Base-by-base conservation (phyloP, 768 basidiomycete species). In the Hypholoma sublateritium region DNA sequence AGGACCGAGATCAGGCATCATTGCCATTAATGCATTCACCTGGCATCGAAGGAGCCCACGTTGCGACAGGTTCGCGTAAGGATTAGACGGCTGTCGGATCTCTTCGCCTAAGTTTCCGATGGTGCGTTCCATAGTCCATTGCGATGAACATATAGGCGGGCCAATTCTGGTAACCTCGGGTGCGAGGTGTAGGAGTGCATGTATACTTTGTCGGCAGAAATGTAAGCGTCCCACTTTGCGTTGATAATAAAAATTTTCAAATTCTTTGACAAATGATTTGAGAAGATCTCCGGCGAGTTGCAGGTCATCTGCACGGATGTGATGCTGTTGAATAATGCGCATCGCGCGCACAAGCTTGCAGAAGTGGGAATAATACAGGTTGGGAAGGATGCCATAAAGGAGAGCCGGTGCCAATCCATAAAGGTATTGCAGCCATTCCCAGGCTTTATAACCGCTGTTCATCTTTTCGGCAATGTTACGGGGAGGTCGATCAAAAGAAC, bases 401-500 rank as follows among this genome's bases (percentile, higher is more conserved):
- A 74, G 56, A 0, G 58, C 69, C 2, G 69, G 69, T 1, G 59
- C 70, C 0, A 74, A 57, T 3, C 65, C 62, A 53, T 51, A 71
- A 1, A 72, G 14, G 35, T 70, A 73, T 0, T 64, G 53, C 6
- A 69, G 44, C 13, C 50, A 71, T 39, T 70, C 69, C 55, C 59
- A 63, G 2, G 66, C 70, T 43, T 72, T 72, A 56, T 79, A 41
- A 3, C 25, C 25, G 25, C 25, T 28, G 7, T 3, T 4, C 4
- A 28, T 28, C 25, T 28, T 28, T 7, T 72, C 64, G 0, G 75
- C 74, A n/a, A 66, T 65, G 55, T 80, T 75, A 0, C 74, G 69
- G 1, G 76, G 80, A 6, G 75, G 71, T 4, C 72, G 66, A 59
- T 77, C 72, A 64, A 77, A 78, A 0, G 71, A 77, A 0, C 69